Percentiles rank a stretch among this genome's conserved stretches.
Evolutionary conservation across 306 rosid genomes (phyloP).

Genomic region (Vachellia pachyceras): DNA sequence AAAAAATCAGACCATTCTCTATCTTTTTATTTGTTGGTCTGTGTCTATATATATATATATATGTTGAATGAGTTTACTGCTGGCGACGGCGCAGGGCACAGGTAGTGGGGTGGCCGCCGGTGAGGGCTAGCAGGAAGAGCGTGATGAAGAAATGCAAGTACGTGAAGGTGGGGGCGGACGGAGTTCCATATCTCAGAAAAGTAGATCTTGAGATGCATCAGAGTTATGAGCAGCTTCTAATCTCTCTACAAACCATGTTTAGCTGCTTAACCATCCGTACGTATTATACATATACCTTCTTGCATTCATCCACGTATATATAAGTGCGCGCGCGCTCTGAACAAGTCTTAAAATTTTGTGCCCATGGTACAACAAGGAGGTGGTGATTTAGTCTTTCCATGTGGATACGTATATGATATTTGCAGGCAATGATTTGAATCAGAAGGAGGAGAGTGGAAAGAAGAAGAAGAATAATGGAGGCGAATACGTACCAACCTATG

Average conservation of each 20-base stretch:
- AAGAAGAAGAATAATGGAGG: slow-evolving; percentile 34
- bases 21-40: not conserved
- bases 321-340: no score
- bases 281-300: slow-evolving; percentile 2
- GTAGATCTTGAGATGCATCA: no score
- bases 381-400: slow-evolving; percentile 27
- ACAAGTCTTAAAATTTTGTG: not conserved
- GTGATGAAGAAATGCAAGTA: no score
- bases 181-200: no score
- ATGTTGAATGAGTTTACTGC: not conserved
- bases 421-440: slow-evolving; percentile 54
- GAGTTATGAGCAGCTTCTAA: not conserved
- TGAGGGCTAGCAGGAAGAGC: slow-evolving; percentile 40
- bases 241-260: slow-evolving; percentile 55
- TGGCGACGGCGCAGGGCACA: slow-evolving; percentile 43
- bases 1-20: not conserved
- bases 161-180: no score
- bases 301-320: not conserved
- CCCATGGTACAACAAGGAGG: not conserved
- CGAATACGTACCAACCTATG: slow-evolving; percentile 70
- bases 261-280: slow-evolving; percentile 57
- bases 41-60: no score
- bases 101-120: slow-evolving; percentile 79
- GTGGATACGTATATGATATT: not conserved
- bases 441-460: slow-evolving; percentile 48